These are phyloP conservation scores for Kalmanozyma brasiliensis DNA, from an alignment of 1,284 basidiomycete genomes.

Conservation along the genomic window DNA sequence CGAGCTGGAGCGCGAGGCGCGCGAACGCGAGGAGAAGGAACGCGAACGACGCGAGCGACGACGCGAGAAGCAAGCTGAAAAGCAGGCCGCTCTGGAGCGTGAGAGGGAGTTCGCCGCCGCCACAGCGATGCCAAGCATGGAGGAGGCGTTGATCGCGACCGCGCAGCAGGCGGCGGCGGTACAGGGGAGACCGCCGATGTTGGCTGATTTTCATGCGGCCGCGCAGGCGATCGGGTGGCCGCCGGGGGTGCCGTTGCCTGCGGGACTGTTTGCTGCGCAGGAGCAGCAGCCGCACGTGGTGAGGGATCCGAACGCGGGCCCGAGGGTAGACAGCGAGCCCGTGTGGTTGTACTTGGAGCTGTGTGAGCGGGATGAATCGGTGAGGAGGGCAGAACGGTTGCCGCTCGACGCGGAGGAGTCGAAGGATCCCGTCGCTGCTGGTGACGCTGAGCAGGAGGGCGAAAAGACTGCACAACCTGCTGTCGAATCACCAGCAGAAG, in stretches of 20 bases:
- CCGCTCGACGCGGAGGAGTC: constrained; percentile 31
- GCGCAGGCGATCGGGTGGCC: constrained; percentile 42
- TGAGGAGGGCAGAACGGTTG: constrained; percentile 28
- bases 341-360: constrained; percentile 65
- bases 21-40: constrained; percentile 42
- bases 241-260: constrained; percentile 37
- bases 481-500: neutral
- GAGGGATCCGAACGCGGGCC: constrained; percentile 53
- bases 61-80: constrained; percentile 46
- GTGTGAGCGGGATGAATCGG: constrained; percentile 57
- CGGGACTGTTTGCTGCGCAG: constrained; percentile 25
- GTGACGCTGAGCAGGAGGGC: neutral
- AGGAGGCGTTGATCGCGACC: constrained; percentile 40
- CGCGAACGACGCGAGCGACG: constrained; percentile 40
- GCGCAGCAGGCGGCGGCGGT: constrained; percentile 44
- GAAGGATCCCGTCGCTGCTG: constrained; percentile 16
- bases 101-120: constrained; percentile 39
- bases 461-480: constrained; percentile 1
- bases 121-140: constrained; percentile 28
- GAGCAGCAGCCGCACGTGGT: constrained; percentile 35
- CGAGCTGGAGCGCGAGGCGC: constrained; percentile 30
- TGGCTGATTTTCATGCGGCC: constrained; percentile 47
- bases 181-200: constrained; percentile 31
- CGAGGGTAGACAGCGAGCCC: constrained; percentile 63
- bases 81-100: constrained; percentile 38